phyloP scores from a whole-genome alignment of 2,329 filamentous ascomycete species.

The Endothia cerciana region DNA sequence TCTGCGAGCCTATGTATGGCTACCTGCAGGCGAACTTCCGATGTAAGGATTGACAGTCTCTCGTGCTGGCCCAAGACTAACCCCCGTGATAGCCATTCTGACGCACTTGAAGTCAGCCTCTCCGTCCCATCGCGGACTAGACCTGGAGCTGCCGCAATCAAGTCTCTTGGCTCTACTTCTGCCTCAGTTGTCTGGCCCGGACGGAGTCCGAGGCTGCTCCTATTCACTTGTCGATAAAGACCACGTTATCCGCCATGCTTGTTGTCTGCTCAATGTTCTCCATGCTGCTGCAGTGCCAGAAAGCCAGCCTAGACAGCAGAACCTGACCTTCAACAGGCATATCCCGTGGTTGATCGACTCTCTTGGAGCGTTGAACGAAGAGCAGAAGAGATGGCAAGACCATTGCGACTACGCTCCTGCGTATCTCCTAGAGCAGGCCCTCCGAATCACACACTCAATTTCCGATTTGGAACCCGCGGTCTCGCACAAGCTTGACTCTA shows the following conservation, averaged over 20 bases:
- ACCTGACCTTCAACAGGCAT: conserved; percentile 44
- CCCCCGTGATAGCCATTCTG: conserved; percentile 31
- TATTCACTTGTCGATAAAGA: conserved; percentile 46
- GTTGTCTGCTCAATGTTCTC: conserved; percentile 49
- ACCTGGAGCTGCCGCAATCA: conserved; percentile 45
- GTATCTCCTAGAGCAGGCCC: conserved; percentile 40
- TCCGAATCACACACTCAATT: conserved; percentile 34
- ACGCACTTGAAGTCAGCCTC: conserved; percentile 25
- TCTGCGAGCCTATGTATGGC: conserved; percentile 47
- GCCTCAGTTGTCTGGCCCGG: conserved; percentile 32
- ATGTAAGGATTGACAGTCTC: conserved; percentile 42
- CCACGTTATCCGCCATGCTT: conserved; percentile 52
- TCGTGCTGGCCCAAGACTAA: conserved; percentile 33
- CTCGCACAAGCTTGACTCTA: conserved; percentile 36
- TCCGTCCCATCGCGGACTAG: conserved; percentile 5
- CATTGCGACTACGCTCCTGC: conserved; percentile 39
- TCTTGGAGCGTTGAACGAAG: conserved; percentile 46
- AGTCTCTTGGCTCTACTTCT: conserved; percentile 38
- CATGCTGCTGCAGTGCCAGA: conserved; percentile 44
- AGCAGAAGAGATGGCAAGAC: conserved; percentile 44
- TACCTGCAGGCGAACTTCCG: conserved; percentile 55
- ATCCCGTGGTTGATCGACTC: conserved; percentile 56
- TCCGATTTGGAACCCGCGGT: conserved; percentile 27
- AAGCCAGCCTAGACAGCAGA: conserved; percentile 38
- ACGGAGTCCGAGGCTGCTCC: conserved; percentile 38